Conservation (phyloP, 2,329 filamentous ascomycete species). For the Aspergillus sp. region DNA sequence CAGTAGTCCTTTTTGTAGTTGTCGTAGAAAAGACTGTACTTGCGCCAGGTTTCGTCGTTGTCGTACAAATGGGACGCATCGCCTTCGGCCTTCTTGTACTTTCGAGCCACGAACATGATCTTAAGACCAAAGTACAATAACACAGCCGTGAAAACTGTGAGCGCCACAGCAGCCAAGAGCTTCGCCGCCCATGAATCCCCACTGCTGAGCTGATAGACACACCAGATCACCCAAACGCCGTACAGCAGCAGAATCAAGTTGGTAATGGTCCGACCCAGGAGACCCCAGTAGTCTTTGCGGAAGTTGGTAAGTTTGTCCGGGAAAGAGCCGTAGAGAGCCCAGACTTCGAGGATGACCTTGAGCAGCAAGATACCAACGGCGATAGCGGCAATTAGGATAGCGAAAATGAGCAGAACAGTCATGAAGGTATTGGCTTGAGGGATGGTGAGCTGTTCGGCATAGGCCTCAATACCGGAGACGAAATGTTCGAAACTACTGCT, state of each 20-base stretch:
- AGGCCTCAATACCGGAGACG: slow-evolving; percentile 77
- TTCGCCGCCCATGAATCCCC: slow-evolving; percentile 96
- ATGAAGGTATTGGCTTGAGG: slow-evolving; percentile 93
- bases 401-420: slow-evolving; percentile 86
- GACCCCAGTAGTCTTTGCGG: slow-evolving; percentile 94
- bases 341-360: slow-evolving; percentile 87
- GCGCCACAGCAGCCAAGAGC: slow-evolving; percentile 75
- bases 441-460: slow-evolving; percentile 79
- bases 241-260: slow-evolving; percentile 89
- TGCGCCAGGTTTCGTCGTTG: slow-evolving; percentile 86
- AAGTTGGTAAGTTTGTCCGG: slow-evolving; percentile 78
- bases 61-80: slow-evolving; percentile 75
- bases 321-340: slow-evolving; percentile 87
- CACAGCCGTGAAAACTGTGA: slow-evolving; percentile 76
- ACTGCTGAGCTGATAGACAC: slow-evolving; percentile 89
- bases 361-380: slow-evolving; percentile 83
- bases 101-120: slow-evolving; percentile 74
- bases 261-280: slow-evolving; percentile 84
- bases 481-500: slow-evolving; percentile 50
- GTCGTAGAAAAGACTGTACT: slow-evolving; percentile 97
- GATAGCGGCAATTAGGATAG: slow-evolving; percentile 80
- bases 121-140: slow-evolving; percentile 81
- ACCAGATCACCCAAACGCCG: slow-evolving; percentile 93
- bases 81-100: slow-evolving; percentile 74
- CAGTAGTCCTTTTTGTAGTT: slow-evolving; percentile 92